A percentile compares a stretch with the other conserved stretches of the same genome.
These are phyloP conservation scores for Tagetes erecta DNA, from an alignment of 129 eudicot genomes.

Conservation along the genomic window DNA sequence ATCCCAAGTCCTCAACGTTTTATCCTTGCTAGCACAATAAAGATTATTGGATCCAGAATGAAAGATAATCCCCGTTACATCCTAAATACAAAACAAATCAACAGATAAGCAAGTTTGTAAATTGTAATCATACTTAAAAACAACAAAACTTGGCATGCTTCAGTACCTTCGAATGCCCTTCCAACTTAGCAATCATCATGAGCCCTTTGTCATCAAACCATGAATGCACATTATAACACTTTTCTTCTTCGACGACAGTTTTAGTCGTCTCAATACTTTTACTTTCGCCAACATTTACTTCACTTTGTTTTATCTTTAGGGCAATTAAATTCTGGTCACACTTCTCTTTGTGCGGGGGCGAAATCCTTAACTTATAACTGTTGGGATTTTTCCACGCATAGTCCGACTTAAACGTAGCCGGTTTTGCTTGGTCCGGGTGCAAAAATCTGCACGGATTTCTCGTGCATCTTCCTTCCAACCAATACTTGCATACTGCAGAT, in stretches of 20 bases:
- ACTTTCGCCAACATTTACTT: conserved; percentile 8
- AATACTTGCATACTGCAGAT: conserved; percentile 46
- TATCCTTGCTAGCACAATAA: conserved; percentile 54
- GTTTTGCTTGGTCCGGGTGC: conserved; percentile 36
- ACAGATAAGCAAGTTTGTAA: background rate
- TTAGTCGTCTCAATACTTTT: conserved; percentile 10
- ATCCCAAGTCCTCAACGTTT: conserved; percentile 62
- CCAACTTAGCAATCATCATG: conserved; percentile 52
- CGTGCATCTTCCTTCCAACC: conserved; percentile 61
- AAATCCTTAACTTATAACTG: background rate
- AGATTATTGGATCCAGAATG: conserved; percentile 60
- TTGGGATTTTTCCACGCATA: conserved; percentile 45
- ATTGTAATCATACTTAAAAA: background rate
- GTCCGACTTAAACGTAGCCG: conserved; percentile 9
- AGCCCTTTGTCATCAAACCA: conserved; percentile 56
- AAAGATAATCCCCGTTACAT: conserved; percentile 57
- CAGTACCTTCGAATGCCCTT: conserved; percentile 61
- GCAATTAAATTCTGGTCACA: background rate
- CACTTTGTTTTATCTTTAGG: conserved; percentile 18
- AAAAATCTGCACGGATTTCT: conserved; percentile 51
- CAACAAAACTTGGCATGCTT: background rate
- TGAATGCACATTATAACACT: conserved; percentile 47
- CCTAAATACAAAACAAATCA: conserved; percentile 31
- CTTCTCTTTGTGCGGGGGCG: conserved; percentile 19
- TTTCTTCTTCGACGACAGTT: background rate